Evolutionary conservation across 2,329 filamentous ascomycete genomes (phyloP), one percentile per base, ranked within the genome.

Genomic region (Scedosporium minutisporum): DNA sequence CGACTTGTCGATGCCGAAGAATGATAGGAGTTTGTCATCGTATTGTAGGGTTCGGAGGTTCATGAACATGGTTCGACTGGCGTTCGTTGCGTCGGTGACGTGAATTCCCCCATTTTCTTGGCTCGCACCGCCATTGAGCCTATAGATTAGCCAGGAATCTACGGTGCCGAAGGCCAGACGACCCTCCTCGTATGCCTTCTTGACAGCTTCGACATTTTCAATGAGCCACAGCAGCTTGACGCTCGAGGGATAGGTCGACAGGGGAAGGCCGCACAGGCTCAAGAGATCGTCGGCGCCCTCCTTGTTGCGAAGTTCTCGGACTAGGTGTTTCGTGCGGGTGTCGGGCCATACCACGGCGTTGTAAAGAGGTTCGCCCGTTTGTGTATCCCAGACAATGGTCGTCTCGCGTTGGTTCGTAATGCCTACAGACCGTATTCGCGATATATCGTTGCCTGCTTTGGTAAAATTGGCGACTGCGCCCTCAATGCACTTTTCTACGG

Each of bases 391-490:
- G 27, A 92, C 87, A 1, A 96, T 80, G 1, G 88, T 90, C 1
- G 92, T 96, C 75, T 96, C 92, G 71, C 92, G 87, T 78, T 96
- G 91, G 76, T 93, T 96, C 64, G 91, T 96, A 72, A 96, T 89
- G 63, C 92, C 92, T 67, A 96, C 81, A 10, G 89, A 84, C 72
- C 84, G 88, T 70, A 96, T 90, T 68, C 88, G 83, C 61, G 82
- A 80, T 64, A 82, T 79, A 27, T 82, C 80, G 74, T 91, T 83
- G 64, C 91, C 91, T 63, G 85, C 77, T n/a, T 83, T 79, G 59
- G 84, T 75, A 75, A 96, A 96, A 51, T 87, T 78, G 69, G 86
- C 83, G 64, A 88, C 84, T 0, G 90, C 90, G 66, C 85, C 84
- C 67, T 91, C 87, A 67, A 96, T 92, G 74, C 92, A 96, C 65